Percentiles rank a stretch among this genome's conserved stretches.
phyloP scores from a whole-genome alignment of 371 early-diverging fungal species.

The Rhizomucor miehei region DNA sequence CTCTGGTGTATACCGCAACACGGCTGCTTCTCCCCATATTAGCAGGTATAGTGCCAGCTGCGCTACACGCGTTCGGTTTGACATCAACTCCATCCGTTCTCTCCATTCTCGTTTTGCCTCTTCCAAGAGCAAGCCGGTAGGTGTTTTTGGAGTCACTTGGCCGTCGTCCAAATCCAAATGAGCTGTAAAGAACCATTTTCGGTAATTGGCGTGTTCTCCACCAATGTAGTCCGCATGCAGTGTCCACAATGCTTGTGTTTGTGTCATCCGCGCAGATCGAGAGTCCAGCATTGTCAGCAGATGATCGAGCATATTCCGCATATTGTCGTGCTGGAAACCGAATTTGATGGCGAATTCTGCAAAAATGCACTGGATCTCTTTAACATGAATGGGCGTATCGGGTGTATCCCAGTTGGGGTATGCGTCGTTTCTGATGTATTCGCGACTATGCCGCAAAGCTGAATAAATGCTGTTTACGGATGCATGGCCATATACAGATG shows the following conservation, averaged over 20 bases:
- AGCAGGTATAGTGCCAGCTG: constrained; percentile 79
- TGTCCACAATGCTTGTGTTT: constrained; percentile 69
- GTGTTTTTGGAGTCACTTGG: constrained; percentile 16
- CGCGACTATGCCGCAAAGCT: neutral
- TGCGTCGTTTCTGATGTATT: no score
- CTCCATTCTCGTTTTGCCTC: constrained; percentile 76
- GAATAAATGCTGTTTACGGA: constrained; percentile 1
- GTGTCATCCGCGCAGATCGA: constrained; percentile 77
- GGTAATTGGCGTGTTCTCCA: constrained; percentile 85
- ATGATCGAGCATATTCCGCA: constrained; percentile 74
- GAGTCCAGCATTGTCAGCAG: constrained; percentile 84
- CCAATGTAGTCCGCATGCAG: constrained; percentile 87
- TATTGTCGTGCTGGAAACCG: constrained; percentile 83
- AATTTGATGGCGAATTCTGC: constrained; percentile 37
- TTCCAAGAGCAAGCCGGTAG: constrained; percentile 30
- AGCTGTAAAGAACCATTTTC: constrained; percentile 85
- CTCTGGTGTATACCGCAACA: constrained; percentile 79
- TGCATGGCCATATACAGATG: no score
- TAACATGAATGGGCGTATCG: constrained; percentile 8
- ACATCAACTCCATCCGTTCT: constrained; percentile 67
- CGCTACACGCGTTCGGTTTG: constrained; percentile 62
- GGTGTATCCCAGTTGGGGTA: constrained; percentile 29
- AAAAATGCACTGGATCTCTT: constrained; percentile 25
- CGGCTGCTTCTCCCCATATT: constrained; percentile 88
- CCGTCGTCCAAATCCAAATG: constrained; percentile 66